phyloP scores from a whole-genome alignment of 257 asterid species.

The Dorcoceras hygrometricum region DNA sequence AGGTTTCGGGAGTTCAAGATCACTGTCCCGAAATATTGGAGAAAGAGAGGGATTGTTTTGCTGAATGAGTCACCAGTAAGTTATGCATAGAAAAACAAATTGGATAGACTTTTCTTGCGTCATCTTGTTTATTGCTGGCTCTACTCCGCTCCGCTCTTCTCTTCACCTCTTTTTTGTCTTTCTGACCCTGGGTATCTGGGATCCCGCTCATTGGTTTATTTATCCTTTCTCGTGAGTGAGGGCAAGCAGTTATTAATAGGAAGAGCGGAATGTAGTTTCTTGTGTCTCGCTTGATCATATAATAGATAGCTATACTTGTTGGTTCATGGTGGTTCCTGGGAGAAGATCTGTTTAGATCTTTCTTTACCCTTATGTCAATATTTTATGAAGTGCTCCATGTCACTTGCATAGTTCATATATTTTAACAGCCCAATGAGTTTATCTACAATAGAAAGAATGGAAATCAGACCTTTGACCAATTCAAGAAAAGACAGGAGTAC shows the following conservation, averaged over 20 bases:
- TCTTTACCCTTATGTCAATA: not conserved
- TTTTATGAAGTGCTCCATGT: not conserved
- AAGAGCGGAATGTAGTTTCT: not conserved
- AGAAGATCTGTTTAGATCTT: not conserved
- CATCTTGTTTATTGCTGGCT: constrained; percentile 18
- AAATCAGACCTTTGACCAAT: not conserved
- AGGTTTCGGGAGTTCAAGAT: constrained; percentile 29
- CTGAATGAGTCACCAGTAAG: constrained; percentile 15
- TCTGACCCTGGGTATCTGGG: not conserved
- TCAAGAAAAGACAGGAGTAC: not conserved
- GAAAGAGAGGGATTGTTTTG: constrained; percentile 18
- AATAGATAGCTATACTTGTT: not conserved
- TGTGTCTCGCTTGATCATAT: not conserved
- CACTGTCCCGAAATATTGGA: constrained; percentile 15
- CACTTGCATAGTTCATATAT: not conserved
- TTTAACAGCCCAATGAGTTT: constrained; percentile 16
- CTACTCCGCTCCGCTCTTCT: not conserved
- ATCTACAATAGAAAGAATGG: constrained; percentile 3
- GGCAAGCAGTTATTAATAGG: not conserved
- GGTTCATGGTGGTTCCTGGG: not conserved
- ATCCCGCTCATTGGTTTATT: not conserved
- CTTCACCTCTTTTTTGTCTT: not conserved
- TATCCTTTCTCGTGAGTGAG: not conserved
- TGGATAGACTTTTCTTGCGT: constrained; percentile 6
- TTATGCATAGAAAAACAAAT: constrained; percentile 15